Base-by-base conservation (phyloP, 495 filamentous ascomycete species). In the Hyphodiscus hymeniophilus region DNA sequence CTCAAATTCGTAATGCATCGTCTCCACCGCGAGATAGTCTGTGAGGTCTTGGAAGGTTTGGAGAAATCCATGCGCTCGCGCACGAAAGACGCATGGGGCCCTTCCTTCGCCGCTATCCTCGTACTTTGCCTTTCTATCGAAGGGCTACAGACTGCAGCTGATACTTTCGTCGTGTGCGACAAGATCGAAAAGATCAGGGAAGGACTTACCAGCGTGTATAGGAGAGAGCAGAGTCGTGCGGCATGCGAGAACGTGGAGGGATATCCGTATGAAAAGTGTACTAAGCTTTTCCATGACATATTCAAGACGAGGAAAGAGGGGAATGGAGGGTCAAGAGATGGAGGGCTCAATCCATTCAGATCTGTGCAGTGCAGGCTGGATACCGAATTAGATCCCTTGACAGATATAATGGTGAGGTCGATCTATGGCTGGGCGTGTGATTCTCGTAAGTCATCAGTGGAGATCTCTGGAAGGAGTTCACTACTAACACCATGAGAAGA, bases 41-140 rank as follows among this genome's bases (percentile, higher is more conserved):
- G 63, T 43, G 10, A 50, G 20, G 62, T 76, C 23, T 71, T 76
- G 41, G 64, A 73, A 42, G 51, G 54, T 20, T 68, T 76, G 45
- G 62, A 62, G 45, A 65, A 68, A 44, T 66, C 66, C 38, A 63
- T 76, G 28, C 72, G 72, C 57, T 67, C 69, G 0, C 69, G 71
- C 46, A 57, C 64, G 28, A 67, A 69, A 8, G 60, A 60, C 35
- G 68, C 71, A 46, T 76, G 72, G 71, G 72, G 68, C 33, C 65
- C 70, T 5, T 74, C 71, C 34, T 66, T 75, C 16, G 72, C 67
- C 13, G 65, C 70, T 1, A 74, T 76, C 40, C 52, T 74, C 18
- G 63, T 73, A 3, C 62, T 76, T 20, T 71, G 69, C 34, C 62
- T 75, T 32, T 75, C 73, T 54, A 74, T 76, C 64, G 73, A 75